A percentile compares a stretch with the other conserved stretches of the same genome.
phyloP scores from a whole-genome alignment of 345 rosid genomes.

The Noccaea bulbosa region DNA sequence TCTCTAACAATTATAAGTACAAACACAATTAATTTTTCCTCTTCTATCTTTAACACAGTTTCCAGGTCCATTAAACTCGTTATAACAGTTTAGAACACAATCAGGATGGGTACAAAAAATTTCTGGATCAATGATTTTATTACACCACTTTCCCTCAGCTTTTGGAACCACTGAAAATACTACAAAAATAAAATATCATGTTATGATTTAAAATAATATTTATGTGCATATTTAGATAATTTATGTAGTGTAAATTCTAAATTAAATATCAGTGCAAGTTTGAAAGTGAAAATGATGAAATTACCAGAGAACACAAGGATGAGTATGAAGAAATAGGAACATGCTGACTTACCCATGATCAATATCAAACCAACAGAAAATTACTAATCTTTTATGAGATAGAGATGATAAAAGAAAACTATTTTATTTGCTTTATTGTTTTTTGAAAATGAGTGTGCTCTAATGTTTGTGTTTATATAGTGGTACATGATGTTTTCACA shows the following conservation, averaged over 20 bases:
- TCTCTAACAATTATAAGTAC: constrained; percentile 11
- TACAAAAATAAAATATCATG: neutral
- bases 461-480: neutral
- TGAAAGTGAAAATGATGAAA: neutral
- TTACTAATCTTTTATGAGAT: neutral
- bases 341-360: constrained; percentile 26
- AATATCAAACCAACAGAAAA: constrained; percentile 9
- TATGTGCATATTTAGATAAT: neutral
- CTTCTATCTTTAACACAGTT: neutral
- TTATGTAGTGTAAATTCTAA: neutral
- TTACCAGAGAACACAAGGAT: constrained; percentile 32
- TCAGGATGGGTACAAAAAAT: neutral
- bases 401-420: neutral
- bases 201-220: neutral
- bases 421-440: neutral
- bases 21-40: neutral
- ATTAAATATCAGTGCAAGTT: neutral
- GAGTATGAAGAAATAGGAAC: constrained; percentile 23
- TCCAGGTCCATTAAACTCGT: constrained; percentile 25
- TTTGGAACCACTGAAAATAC: neutral
- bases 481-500: neutral
- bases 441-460: neutral
- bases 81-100: constrained; percentile 12
- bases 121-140: neutral
- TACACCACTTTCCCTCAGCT: neutral